A percentile compares a stretch with the other conserved stretches of the same genome.
Conservation (phyloP, 495 filamentous ascomycete genomes). For the Lindgomyces ingoldianus region DNA sequence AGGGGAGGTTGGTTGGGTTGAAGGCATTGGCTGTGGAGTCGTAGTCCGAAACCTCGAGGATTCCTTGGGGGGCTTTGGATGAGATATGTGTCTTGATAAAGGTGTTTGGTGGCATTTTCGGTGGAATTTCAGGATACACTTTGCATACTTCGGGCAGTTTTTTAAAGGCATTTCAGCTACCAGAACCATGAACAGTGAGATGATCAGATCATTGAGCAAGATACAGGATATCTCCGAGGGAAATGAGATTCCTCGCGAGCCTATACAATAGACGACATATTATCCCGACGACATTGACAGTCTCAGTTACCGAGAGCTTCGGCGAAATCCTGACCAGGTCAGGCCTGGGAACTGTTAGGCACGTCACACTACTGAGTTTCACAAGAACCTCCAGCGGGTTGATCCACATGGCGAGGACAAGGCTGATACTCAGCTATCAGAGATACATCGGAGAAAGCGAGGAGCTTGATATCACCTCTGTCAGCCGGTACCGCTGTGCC, state of each 20-base stretch:
- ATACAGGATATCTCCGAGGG: not conserved
- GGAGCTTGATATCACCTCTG: not conserved
- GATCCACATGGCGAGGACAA: not conserved
- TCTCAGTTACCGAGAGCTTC: not conserved
- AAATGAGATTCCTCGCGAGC: not conserved
- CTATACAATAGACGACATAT: not conserved
- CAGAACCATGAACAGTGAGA: too few species aligned
- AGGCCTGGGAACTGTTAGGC: not conserved
- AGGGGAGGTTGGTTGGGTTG: constrained; percentile 65
- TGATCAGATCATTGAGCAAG: not conserved
- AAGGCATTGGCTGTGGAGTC: constrained; percentile 74
- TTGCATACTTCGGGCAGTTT: too few species aligned
- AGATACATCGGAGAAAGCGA: constrained; percentile 3
- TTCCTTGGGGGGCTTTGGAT: not conserved
- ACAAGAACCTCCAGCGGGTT: too few species aligned
- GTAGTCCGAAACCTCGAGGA: constrained; percentile 5
- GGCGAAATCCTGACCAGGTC: not conserved
- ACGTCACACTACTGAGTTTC: too few species aligned
- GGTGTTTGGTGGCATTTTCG: not conserved
- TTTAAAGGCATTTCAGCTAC: too few species aligned
- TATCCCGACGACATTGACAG: not conserved
- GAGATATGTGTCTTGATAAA: not conserved
- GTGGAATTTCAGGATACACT: not conserved
- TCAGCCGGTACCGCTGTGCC: not conserved
- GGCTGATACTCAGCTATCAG: constrained; percentile 4